Evolutionary conservation across 768 basidiomycete genomes (phyloP), one percentile per base, ranked within the genome.

Genomic region (Lentinus brumalis): DNA sequence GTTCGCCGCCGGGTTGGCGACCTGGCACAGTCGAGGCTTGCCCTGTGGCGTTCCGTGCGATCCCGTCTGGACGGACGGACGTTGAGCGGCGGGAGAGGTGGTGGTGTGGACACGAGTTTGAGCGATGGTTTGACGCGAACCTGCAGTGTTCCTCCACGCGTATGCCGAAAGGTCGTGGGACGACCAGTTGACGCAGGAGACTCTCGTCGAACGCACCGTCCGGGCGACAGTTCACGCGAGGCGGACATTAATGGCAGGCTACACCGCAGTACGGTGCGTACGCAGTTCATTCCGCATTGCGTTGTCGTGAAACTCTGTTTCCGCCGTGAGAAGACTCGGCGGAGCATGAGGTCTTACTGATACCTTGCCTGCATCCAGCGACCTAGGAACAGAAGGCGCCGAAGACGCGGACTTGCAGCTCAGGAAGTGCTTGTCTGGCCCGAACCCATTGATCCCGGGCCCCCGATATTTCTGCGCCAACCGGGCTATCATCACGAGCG

Each of bases 311-410:
- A 35, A 35, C 35, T 35, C 35, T 35, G 35, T 35, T 35, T 35
- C 35, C 11, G 35, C 35, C 35, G 35, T 16, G 44, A 21, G n/a
- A 21, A 9, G 45, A n/a, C 29, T n/a, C n/a, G n/a, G n/a, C n/a
- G n/a, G n/a, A n/a, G 14, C 31, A 53, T 40, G 52, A 42, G 38
- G 52, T 31, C 52, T 41, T 47, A 14, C 29, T 30, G 26, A 41
- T 45, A 51, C 30, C 1, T 50, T 26, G 47, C 12, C 26, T 31
- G 47, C 38, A 44, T 47, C 45, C 66, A 86, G 86, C 35, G 86
- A 88, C 66, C 75, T 88, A 5, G 86, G 87, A n/a, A 87, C 86
- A 1, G 86, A 88, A 69, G 86, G 86, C 2, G 85, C 86, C 1
- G 79, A 74, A 29, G 86, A 87, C 66, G 84, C 86, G 16, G 86